A percentile compares a stretch with the other conserved stretches of the same genome.
Conservation (phyloP, 805 yeast genomes). For the Lipomyces mesembrius region DNA sequence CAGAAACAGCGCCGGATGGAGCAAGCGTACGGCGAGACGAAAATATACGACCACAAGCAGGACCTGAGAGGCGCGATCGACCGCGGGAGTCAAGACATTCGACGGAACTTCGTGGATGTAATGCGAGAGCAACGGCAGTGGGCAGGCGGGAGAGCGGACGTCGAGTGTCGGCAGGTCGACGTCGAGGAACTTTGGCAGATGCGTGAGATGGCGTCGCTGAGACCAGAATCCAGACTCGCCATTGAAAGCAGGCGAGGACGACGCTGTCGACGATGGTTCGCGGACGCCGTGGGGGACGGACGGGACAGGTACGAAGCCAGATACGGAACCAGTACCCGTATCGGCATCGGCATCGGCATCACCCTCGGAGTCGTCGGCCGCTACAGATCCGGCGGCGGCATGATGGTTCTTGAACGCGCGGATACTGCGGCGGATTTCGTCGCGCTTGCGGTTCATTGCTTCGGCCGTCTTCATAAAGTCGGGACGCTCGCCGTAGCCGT, state of each 20-base stretch:
- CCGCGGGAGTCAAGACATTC: neutral
- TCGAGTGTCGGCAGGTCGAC: constrained; percentile 20
- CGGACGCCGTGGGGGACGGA: too few relatives aligned
- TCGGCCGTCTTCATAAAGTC: constrained; percentile 13
- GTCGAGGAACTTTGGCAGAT: constrained; percentile 7
- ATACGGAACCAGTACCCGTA: neutral
- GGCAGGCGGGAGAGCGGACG: constrained; percentile 4
- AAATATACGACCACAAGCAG: constrained; percentile 21
- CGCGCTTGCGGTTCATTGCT: constrained; percentile 2
- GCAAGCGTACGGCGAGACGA: constrained; percentile 18
- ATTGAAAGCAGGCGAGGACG: neutral
- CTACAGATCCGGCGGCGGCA: too few relatives aligned
- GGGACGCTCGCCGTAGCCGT: constrained; percentile 33
- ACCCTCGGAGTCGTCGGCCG: neutral
- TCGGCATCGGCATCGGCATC: neutral
- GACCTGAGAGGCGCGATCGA: constrained; percentile 16
- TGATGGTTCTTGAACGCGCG: neutral
- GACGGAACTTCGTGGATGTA: constrained; percentile 11
- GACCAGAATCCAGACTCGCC: neutral
- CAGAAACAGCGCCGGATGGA: constrained; percentile 21
- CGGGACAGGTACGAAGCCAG: neutral
- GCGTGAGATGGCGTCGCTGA: neutral
- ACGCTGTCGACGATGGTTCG: neutral
- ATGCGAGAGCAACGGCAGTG: constrained; percentile 2
- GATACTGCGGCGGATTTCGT: constrained; percentile 1